phyloP scores from a whole-genome alignment of 331 rosid species.

The Cydonia oblonga region DNA sequence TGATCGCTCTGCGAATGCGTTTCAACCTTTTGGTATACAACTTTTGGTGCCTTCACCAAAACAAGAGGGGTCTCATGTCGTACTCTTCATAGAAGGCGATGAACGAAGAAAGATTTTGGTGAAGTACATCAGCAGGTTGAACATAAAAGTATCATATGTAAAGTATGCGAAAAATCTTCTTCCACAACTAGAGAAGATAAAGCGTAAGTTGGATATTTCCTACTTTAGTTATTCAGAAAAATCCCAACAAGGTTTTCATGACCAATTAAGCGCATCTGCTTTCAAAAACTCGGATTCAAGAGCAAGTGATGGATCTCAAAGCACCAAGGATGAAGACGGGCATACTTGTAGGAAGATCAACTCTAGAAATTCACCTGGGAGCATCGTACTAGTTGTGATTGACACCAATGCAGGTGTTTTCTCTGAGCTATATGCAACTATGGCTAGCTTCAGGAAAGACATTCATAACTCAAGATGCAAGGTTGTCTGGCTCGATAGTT shows the following conservation, averaged over 20 bases:
- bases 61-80: conserved; percentile 8
- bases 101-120: conserved; percentile 6
- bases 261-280: background rate
- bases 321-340: conserved; percentile 6
- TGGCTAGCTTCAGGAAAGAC: conserved; percentile 14
- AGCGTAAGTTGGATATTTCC: conserved; percentile 2
- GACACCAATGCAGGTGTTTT: conserved; percentile 1
- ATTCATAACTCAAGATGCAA: conserved; percentile 9
- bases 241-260: background rate
- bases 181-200: conserved; percentile 13
- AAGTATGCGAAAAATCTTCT: background rate
- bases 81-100: conserved; percentile 6
- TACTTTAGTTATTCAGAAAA: conserved; percentile 6
- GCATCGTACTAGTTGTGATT: conserved; percentile 12
- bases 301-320: background rate
- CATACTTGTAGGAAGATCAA: background rate
- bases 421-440: background rate
- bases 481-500: conserved; percentile 15
- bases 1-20: background rate
- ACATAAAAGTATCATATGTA: conserved; percentile 6
- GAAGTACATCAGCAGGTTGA: conserved; percentile 12
- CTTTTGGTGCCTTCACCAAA: background rate
- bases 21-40: conserved; percentile 8
- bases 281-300: background rate
- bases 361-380: background rate